A percentile compares a stretch with the other conserved stretches of the same genome.
These are phyloP conservation scores for Jatropha curcas DNA, from an alignment of 345 rosid species.

Conservation along the genomic window DNA sequence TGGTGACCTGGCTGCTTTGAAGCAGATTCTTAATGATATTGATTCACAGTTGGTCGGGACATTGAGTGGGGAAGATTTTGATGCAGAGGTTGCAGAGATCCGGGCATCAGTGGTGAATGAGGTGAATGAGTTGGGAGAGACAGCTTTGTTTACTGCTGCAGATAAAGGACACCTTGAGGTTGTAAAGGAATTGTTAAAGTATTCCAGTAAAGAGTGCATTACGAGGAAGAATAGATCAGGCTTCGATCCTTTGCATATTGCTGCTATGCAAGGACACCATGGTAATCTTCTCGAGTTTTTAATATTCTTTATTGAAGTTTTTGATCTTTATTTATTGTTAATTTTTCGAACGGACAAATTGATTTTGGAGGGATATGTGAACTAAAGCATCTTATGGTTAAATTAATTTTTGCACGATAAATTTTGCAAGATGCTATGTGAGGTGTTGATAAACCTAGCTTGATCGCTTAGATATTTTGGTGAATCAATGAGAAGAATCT, in stretches of 20 bases:
- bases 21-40: slow-evolving; percentile 73
- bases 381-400: neutral
- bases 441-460: neutral
- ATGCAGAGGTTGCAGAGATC: slow-evolving; percentile 73
- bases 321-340: slow-evolving; percentile 1
- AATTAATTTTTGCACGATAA: neutral
- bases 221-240: slow-evolving; percentile 76
- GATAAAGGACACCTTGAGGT: slow-evolving; percentile 92
- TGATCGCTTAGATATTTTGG: neutral
- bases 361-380: neutral
- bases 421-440: neutral
- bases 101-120: slow-evolving; percentile 83
- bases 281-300: slow-evolving; percentile 46
- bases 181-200: slow-evolving; percentile 78
- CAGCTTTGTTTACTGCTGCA: slow-evolving; percentile 81
- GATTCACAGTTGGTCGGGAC: slow-evolving; percentile 69
- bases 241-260: slow-evolving; percentile 83
- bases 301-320: neutral
- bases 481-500: neutral
- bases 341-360: neutral
- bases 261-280: slow-evolving; percentile 85
- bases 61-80: slow-evolving; percentile 69
- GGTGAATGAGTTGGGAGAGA: slow-evolving; percentile 94
- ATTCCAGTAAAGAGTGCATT: slow-evolving; percentile 71
- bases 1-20: slow-evolving; percentile 70